phyloP scores from a whole-genome alignment of 1,284 basidiomycete genomes.

The Thecaphora thlaspeos region DNA sequence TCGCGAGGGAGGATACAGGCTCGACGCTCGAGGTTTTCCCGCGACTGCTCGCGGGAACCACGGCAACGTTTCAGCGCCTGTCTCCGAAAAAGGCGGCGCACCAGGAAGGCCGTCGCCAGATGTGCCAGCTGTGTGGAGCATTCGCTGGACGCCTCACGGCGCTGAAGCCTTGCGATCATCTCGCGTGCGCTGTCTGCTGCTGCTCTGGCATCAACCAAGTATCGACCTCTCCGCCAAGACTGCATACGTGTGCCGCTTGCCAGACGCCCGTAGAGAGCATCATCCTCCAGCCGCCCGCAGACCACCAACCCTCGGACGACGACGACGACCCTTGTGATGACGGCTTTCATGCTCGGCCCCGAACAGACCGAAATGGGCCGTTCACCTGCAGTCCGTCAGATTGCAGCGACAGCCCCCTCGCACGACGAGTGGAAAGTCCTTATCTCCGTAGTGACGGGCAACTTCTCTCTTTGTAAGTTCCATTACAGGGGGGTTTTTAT shows the following conservation, averaged over 20 bases:
- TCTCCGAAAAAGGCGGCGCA: neutral
- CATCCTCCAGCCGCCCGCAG: neutral
- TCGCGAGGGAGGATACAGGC: too few species aligned
- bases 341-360: too few species aligned
- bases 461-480: too few species aligned
- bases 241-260: constrained; percentile 6
- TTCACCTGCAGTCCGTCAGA: too few species aligned
- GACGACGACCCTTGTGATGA: too few species aligned
- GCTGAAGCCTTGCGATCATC: constrained; percentile 4
- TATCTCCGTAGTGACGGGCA: too few species aligned
- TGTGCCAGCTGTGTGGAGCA: constrained; percentile 6
- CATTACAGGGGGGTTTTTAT: too few species aligned
- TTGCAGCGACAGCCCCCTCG: too few species aligned
- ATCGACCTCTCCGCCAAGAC: constrained; percentile 6
- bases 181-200: constrained; percentile 5
- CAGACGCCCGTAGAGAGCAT: constrained; percentile 5
- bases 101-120: neutral
- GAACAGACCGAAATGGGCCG: too few species aligned
- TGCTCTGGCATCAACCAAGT: constrained; percentile 11
- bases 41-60: neutral
- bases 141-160: neutral
- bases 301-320: too few species aligned
- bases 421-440: too few species aligned
- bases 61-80: neutral
- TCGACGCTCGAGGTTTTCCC: too few species aligned